Percentiles rank a stretch among this genome's conserved stretches.
These are phyloP conservation scores for Lentinula lateritia DNA, from an alignment of 768 basidiomycete species.

Conservation along the genomic window DNA sequence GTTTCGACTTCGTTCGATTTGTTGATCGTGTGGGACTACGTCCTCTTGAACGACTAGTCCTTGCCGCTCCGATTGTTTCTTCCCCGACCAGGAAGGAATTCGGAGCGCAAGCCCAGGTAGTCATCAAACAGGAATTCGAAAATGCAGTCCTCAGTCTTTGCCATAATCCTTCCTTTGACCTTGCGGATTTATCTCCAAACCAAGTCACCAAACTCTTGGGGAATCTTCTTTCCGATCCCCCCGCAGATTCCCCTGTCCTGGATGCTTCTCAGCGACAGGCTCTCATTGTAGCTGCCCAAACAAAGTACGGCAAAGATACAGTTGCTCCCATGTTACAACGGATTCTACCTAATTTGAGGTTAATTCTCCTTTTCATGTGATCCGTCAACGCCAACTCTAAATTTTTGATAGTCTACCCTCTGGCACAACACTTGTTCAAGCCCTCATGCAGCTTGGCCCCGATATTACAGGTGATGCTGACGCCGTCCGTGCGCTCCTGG, in stretches of 20 bases:
- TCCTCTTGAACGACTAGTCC: constrained; percentile 73
- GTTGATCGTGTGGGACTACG: constrained; percentile 76
- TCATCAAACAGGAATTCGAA: constrained; percentile 77
- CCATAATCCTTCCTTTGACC: constrained; percentile 78
- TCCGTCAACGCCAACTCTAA: constrained; percentile 12
- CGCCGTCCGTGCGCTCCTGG: constrained; percentile 60
- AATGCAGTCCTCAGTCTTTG: constrained; percentile 70
- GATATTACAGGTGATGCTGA: constrained; percentile 76
- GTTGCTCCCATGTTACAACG: constrained; percentile 69
- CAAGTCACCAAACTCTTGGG: constrained; percentile 78
- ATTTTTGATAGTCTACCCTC: constrained; percentile 48
- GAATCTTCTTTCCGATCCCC: constrained; percentile 69
- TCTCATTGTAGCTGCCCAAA: constrained; percentile 67
- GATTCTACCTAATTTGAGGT: constrained; percentile 75
- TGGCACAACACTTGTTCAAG: constrained; percentile 67
- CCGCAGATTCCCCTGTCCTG: constrained; percentile 64
- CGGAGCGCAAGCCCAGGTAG: constrained; percentile 57
- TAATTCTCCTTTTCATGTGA: constrained; percentile 13
- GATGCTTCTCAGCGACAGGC: constrained; percentile 72
- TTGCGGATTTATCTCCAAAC: constrained; percentile 67
- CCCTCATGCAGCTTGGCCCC: constrained; percentile 70
- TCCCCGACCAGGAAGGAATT: constrained; percentile 47
- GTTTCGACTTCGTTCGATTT: constrained; percentile 81
- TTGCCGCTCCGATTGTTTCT: constrained; percentile 70
- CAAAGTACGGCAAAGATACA: constrained; percentile 77